Evolutionary conservation across 2,329 filamentous ascomycete genomes (phyloP).

Genomic region (Arthrobotrys entomopaga): DNA sequence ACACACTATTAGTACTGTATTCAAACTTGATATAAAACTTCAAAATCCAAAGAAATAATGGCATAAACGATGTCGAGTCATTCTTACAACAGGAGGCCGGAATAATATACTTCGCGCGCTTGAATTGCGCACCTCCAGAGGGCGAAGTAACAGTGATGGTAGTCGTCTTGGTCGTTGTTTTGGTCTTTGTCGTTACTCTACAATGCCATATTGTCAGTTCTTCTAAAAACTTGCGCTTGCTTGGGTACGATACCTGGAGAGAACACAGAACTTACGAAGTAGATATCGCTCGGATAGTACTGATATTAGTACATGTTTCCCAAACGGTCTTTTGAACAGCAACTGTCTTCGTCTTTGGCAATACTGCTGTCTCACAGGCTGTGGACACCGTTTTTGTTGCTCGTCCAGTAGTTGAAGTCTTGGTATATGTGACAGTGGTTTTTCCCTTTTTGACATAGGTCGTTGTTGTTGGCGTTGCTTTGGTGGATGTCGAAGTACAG

Average conservation of each 20-base stretch:
- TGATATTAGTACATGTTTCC: not conserved
- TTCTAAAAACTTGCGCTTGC: too few species aligned
- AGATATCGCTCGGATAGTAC: not conserved
- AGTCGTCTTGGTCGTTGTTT: not conserved
- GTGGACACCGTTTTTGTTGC: not conserved
- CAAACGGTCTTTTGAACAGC: not conserved
- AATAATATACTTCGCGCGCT: too few species aligned
- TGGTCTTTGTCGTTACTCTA: not conserved
- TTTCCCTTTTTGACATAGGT: slow-evolving; percentile 15
- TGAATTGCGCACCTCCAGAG: too few species aligned
- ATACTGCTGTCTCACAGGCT: not conserved
- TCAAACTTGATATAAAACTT: too few species aligned
- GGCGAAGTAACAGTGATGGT: not conserved
- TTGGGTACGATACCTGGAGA: not conserved
- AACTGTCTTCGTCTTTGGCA: not conserved
- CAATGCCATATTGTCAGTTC: too few species aligned
- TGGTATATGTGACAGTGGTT: not conserved
- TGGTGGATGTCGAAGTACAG: slow-evolving; percentile 5
- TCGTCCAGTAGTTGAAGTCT: not conserved
- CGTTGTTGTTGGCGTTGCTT: slow-evolving; percentile 7
- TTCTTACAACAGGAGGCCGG: too few species aligned
- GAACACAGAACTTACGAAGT: slow-evolving; percentile 11
- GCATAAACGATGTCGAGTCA: too few species aligned
- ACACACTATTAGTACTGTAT: too few species aligned
- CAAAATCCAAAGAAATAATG: too few species aligned